These are phyloP conservation scores for Amborella trichopoda DNA, from an alignment of 164 flowering plant genomes.

Conservation along the genomic window DNA sequence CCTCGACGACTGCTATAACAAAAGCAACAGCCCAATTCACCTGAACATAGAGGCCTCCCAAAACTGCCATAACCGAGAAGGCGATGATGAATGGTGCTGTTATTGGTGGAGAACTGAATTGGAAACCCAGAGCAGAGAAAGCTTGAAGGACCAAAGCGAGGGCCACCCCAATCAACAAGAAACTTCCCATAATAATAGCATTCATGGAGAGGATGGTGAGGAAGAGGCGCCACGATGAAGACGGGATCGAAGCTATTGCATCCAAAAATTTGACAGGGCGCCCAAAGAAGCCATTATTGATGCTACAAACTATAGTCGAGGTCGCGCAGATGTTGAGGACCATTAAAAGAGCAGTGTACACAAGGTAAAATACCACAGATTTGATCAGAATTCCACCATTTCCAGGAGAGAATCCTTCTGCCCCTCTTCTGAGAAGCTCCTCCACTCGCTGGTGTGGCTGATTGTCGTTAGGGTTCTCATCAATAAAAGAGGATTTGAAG, in stretches of 20 bases:
- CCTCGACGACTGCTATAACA: constrained; percentile 41
- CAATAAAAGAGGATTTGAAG: constrained; percentile 4
- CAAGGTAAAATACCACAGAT: constrained; percentile 7
- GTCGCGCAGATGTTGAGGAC: constrained; percentile 29
- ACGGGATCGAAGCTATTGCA: constrained; percentile 25
- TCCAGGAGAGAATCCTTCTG: constrained; percentile 14
- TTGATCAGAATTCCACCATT: neutral
- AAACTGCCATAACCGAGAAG: neutral
- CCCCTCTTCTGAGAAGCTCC: neutral
- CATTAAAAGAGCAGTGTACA: constrained; percentile 12
- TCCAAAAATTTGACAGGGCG: constrained; percentile 50
- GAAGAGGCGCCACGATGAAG: constrained; percentile 29
- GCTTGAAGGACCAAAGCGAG: constrained; percentile 4
- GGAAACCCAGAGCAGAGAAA: constrained; percentile 10
- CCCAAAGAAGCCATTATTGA: constrained; percentile 57
- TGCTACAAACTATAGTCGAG: constrained; percentile 41
- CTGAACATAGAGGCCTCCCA: constrained; percentile 14
- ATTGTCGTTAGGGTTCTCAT: too few species aligned
- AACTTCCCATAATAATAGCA: constrained; percentile 3
- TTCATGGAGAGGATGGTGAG: constrained; percentile 14
- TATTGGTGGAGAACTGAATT: too few species aligned
- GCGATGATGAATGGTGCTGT: neutral
- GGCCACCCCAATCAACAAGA: constrained; percentile 1
- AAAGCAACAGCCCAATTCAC: constrained; percentile 32
- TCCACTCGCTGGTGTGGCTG: too few species aligned